Evolutionary conservation across 2,329 filamentous ascomycete species (phyloP), one percentile per base, ranked within the genome.

Genomic region (Colletotrichum higginsianum): DNA sequence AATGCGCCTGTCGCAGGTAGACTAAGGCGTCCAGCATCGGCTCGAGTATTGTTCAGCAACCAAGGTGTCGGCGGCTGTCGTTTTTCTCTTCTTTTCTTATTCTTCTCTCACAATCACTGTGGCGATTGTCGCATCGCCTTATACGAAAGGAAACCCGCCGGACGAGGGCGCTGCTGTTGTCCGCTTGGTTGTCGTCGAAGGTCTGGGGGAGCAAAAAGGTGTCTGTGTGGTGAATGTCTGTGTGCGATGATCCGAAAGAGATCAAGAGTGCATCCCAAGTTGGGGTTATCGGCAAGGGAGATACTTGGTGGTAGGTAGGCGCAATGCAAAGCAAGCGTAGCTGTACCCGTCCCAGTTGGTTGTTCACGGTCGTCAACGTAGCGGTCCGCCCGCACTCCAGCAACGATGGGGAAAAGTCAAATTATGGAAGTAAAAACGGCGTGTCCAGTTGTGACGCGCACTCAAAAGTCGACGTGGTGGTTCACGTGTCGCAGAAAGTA

Each of bases 1-100:
- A 74, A 71, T 74, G 73, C 68, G 71, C 66, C 58, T 74, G 70
- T 74, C 66, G 66, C 66, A 72, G 71, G 63, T 58, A 64, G 65
- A 46, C 40, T 12, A 52, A 42, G 55, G 40, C 40, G 66, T 30
- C 50, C 65, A 66, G 69, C 69, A 69, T 69, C 65, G 56, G 53
- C 65, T 60, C 58, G 35, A 63, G 13, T 30, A 38, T 49, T 18
- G 40, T 56, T 21, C 47, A 47, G 58, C n/a, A 58, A 53, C 15
- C 12, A 18, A 42, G 13, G n/a, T 47, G 38, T 55, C 40, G 46
- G 55, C 21, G 46, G 53, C 26, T 42, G 47, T 40, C 7, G 56
- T 23, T 56, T 62, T 3, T 11, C 35, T 11, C 35, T 38, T 38
- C 35, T 38, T 38, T 11, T 38, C 35, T 38, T 38, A 8, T 38